Base-by-base conservation (phyloP, 2,329 filamentous ascomycete genomes). In the Volutella citrinella region DNA sequence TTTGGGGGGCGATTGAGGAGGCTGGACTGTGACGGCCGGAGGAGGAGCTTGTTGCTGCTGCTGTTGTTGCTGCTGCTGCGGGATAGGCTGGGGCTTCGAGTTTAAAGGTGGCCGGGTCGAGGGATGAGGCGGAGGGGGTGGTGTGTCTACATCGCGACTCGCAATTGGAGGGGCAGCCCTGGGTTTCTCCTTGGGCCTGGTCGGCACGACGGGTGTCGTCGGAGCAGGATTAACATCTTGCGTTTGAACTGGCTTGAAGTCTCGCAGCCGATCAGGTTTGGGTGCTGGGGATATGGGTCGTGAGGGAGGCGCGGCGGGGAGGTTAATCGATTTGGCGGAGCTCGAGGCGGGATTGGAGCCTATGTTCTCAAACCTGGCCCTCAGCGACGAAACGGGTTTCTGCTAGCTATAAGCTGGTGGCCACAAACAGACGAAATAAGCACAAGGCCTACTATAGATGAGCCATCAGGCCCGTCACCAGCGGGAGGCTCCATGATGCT, bases 371-470 rank as follows among this genome's bases (percentile, higher is more conserved):
- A 91, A 93, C 51, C 85, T 82, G 44, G 84, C 87, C 42, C 82
- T 76, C 41, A 93, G 70, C 32, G 86, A 90, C 32, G 87, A 93
- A 31, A 93, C 86, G 17, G 87, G 85, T 67, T 82, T 87, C 84
- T 88, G 44, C 6, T 19, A 31, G 14, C 19, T 28, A 27, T n/a
- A 18, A 24, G 43, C 60, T 42, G 64, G 59, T 40, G 46, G 12
- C 9, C 20, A 22, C 12, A 34, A 15, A 13, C 25, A 30, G 16
- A 33, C 14, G 10, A 18, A 7, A 25, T 24, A 15, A 23, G 5
- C 15, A 10, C 16, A 27, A 8, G 18, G 13, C 80, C 61, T 62
- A 86, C 82, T 52, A 90, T 80, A 45, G 86, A 89, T 39, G 84
- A 83, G 66, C 75, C 83, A 70, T 90, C 86, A 38, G 80, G 80